Evolutionary conservation across 2,329 filamentous ascomycete species (phyloP).

Genomic region (Chaetomium strumarium): DNA sequence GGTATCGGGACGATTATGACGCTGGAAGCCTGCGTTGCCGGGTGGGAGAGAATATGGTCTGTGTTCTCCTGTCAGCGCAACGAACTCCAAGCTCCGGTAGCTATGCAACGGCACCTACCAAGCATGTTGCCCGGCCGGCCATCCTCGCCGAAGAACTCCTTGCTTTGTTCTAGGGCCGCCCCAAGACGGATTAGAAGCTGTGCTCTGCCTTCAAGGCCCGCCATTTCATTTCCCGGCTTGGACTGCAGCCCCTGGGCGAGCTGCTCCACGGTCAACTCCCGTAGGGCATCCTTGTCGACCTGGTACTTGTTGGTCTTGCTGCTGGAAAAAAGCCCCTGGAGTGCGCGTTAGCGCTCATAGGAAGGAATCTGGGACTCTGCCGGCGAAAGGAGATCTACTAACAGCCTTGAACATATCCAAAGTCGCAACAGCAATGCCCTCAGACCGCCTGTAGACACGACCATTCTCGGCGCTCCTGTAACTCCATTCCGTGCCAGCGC

Average conservation of each 20-base stretch:
- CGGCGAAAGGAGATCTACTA: slow-evolving; percentile 18
- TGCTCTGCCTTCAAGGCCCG: slow-evolving; percentile 78
- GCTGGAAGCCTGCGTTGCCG: slow-evolving; percentile 80
- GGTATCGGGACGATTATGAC: slow-evolving; percentile 82
- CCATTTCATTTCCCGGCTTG: slow-evolving; percentile 69
- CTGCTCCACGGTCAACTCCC: slow-evolving; percentile 64
- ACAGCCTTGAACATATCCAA: slow-evolving; percentile 87
- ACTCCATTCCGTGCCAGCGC: slow-evolving; percentile 83
- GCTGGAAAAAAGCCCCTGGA: slow-evolving; percentile 75
- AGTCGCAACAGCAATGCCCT: slow-evolving; percentile 72
- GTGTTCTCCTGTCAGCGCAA: slow-evolving; percentile 22
- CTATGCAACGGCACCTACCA: slow-evolving; percentile 47
- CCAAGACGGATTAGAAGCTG: slow-evolving; percentile 71
- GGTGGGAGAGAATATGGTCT: slow-evolving; percentile 92
- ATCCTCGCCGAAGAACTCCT: slow-evolving; percentile 77
- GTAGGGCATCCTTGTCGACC: slow-evolving; percentile 79
- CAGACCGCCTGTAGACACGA: slow-evolving; percentile 74
- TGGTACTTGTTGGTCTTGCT: slow-evolving; percentile 75
- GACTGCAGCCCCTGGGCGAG: slow-evolving; percentile 83
- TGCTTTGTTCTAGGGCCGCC: slow-evolving; percentile 62
- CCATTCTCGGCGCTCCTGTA: slow-evolving; percentile 91
- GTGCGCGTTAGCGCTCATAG: slow-evolving; percentile 9
- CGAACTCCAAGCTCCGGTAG: background rate
- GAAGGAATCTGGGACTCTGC: background rate
- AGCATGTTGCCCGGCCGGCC: slow-evolving; percentile 91